phyloP scores from a whole-genome alignment of 768 basidiomycete genomes.

The Pilatotrama ljubarskyi region DNA sequence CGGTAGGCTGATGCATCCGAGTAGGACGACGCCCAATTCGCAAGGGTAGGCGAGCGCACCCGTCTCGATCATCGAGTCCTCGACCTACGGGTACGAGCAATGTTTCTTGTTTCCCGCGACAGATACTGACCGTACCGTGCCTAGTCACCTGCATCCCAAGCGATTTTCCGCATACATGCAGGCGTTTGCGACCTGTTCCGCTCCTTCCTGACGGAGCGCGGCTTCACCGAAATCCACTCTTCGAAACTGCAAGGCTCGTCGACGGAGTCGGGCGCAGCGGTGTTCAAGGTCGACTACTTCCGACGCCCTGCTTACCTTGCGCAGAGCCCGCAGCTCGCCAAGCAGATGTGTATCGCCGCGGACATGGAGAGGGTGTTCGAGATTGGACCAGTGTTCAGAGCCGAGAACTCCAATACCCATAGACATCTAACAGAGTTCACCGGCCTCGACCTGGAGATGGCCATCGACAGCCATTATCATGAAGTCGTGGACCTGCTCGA shows the following conservation, averaged over 20 bases:
- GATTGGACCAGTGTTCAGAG: constrained; percentile 95
- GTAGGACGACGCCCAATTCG: constrained; percentile 55
- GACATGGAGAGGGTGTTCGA: constrained; percentile 99
- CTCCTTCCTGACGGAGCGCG: constrained; percentile 63
- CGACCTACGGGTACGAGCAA: constrained; percentile 77
- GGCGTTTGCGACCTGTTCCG: constrained; percentile 89
- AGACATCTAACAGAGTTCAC: constrained; percentile 98
- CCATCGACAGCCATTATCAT: constrained; percentile 96
- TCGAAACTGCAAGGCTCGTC: constrained; percentile 95
- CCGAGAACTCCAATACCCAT: constrained; percentile 96
- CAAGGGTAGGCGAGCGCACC: constrained; percentile 84
- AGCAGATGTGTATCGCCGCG: constrained; percentile 99
- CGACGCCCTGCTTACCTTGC: constrained; percentile 93
- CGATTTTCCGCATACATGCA: constrained; percentile 89
- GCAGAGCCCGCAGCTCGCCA: constrained; percentile 95
- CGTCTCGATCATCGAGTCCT: constrained; percentile 92
- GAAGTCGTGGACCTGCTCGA: constrained; percentile 94
- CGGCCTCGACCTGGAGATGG: constrained; percentile 98
- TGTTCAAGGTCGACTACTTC: constrained; percentile 98
- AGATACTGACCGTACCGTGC: background rate
- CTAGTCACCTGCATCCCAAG: constrained; percentile 79
- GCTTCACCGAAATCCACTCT: constrained; percentile 94
- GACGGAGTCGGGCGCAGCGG: constrained; percentile 93
- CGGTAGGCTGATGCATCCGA: constrained; percentile 62
- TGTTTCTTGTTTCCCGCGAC: background rate